These are phyloP conservation scores for Capronia epimyces DNA, from an alignment of 2,329 filamentous ascomycete species.

Conservation along the genomic window DNA sequence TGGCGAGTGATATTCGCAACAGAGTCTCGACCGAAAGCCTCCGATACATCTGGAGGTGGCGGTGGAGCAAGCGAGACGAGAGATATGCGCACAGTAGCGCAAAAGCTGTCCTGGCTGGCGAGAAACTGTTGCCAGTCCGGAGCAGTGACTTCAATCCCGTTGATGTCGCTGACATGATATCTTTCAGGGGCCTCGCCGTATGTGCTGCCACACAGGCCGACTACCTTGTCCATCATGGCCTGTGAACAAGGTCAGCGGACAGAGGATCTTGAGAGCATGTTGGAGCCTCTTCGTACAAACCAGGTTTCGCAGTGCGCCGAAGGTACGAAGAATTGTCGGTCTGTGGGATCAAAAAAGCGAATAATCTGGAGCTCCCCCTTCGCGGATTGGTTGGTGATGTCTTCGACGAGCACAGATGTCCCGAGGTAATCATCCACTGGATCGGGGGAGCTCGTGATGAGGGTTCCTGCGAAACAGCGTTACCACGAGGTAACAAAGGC, in stretches of 20 bases:
- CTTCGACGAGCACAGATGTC: not conserved
- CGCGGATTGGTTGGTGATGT: not conserved
- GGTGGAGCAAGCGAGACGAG: not conserved
- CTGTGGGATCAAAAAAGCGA: not conserved
- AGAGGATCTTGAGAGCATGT: not conserved
- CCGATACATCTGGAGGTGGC: not conserved
- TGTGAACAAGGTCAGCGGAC: not conserved
- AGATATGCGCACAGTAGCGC: not conserved
- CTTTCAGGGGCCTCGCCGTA: not conserved
- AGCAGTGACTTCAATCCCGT: conserved; percentile 34
- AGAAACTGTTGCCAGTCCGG: conserved; percentile 7
- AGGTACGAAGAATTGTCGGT: conserved; percentile 1
- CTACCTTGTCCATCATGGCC: not conserved
- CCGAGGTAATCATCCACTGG: not conserved
- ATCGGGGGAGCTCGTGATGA: conserved; percentile 1
- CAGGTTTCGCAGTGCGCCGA: conserved; percentile 1
- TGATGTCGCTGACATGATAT: conserved; percentile 33
- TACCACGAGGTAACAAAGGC: no score
- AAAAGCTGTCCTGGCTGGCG: not conserved
- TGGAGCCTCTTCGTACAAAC: conserved; percentile 1
- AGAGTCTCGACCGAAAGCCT: not conserved
- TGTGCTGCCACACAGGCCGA: not conserved
- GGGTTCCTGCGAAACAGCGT: not conserved
- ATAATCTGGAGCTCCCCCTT: not conserved
- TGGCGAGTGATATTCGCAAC: not conserved